These are phyloP conservation scores for Verruconis gallopava DNA, from an alignment of 2,329 filamentous ascomycete genomes.

Conservation along the genomic window DNA sequence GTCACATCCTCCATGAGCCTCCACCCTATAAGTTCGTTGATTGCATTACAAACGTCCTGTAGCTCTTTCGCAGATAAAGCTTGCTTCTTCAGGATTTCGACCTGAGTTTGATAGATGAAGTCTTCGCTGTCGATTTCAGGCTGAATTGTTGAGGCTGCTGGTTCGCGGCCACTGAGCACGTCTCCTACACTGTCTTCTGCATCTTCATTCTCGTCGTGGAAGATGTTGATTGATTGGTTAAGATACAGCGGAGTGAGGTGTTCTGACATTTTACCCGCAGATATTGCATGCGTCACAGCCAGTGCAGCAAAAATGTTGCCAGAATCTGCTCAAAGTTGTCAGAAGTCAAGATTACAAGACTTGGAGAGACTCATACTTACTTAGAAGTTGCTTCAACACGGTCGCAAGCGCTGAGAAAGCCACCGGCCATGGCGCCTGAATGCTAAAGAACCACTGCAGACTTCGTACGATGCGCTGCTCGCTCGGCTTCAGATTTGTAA, in stretches of 20 bases:
- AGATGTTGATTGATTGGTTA: conserved; percentile 12
- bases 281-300: conserved; percentile 38
- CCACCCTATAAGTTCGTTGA: conserved; percentile 31
- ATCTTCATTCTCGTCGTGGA: conserved; percentile 6
- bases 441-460: conserved; percentile 71
- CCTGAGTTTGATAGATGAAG: background rate
- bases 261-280: conserved; percentile 31
- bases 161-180: conserved; percentile 1
- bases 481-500: conserved; percentile 32
- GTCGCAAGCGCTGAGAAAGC: conserved; percentile 56
- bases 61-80: conserved; percentile 29
- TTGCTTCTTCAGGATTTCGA: conserved; percentile 12
- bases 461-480: conserved; percentile 66
- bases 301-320: conserved; percentile 43
- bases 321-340: conserved; percentile 20
- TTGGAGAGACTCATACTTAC: conserved; percentile 43
- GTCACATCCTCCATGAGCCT: conserved; percentile 28
- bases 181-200: conserved; percentile 2
- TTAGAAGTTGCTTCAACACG: conserved; percentile 72
- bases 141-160: conserved; percentile 18
- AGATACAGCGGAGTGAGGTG: conserved; percentile 27
- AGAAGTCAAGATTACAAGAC: conserved; percentile 12
- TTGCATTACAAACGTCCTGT: conserved; percentile 28
- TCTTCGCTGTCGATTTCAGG: conserved; percentile 10
- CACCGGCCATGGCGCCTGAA: conserved; percentile 58